These are phyloP conservation scores for Narthecium ossifragum DNA, from an alignment of 106 monocot genomes.

Conservation along the genomic window DNA sequence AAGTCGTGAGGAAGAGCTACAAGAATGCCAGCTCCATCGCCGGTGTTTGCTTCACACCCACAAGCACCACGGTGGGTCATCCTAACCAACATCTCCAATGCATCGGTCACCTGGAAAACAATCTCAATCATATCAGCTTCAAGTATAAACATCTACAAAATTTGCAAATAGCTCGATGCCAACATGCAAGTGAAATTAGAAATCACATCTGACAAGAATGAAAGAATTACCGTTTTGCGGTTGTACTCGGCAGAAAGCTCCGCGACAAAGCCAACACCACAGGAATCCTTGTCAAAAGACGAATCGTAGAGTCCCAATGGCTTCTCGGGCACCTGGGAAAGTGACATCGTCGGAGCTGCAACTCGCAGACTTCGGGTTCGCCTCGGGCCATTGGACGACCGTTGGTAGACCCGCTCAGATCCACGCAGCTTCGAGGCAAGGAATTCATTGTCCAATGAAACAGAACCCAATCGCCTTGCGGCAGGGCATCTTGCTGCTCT, in stretches of 20 bases:
- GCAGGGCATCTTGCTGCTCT: conserved; percentile 23
- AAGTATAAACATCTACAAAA: background rate
- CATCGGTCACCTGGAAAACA: conserved; percentile 69
- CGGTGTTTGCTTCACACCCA: conserved; percentile 94
- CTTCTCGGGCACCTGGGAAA: conserved; percentile 95
- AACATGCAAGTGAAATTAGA: no score
- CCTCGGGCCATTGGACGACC: conserved; percentile 52
- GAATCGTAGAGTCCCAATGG: conserved; percentile 87
- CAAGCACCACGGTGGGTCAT: conserved; percentile 99
- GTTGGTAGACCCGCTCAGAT: conserved; percentile 37
- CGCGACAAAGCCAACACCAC: conserved; percentile 94
- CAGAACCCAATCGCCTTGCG: conserved; percentile 12
- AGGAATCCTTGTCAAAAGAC: conserved; percentile 87
- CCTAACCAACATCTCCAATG: conserved; percentile 86
- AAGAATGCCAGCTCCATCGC: conserved; percentile 98
- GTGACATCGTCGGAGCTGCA: conserved; percentile 45
- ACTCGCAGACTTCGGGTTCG: conserved; percentile 34
- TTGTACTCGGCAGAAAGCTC: conserved; percentile 80
- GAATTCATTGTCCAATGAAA: conserved; percentile 40
- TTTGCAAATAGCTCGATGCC: background rate
- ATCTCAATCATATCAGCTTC: conserved; percentile 4
- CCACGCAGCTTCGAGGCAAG: conserved; percentile 33
- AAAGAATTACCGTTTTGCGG: conserved; percentile 64
- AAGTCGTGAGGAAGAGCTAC: conserved; percentile 87
- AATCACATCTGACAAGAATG: no score